Conservation (phyloP, 2,329 filamentous ascomycete genomes). For the Fusarium chuoi region DNA sequence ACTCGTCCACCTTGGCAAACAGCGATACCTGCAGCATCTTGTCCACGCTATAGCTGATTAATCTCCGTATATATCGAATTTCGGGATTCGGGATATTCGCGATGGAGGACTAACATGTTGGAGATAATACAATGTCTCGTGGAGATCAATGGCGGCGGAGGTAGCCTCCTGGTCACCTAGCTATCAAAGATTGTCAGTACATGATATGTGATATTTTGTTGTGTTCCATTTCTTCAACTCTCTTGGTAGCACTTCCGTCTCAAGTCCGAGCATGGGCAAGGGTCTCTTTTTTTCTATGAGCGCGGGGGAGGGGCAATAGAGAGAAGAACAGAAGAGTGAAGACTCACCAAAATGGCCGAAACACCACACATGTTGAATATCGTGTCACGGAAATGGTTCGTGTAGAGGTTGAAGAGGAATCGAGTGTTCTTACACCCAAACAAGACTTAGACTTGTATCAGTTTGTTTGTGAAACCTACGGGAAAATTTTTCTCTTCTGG, state of each 20-base stretch:
- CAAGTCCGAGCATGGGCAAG: slow-evolving; percentile 29
- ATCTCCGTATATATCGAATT: slow-evolving; percentile 23
- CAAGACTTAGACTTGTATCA: slow-evolving; percentile 11
- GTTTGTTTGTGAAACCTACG: slow-evolving; percentile 22
- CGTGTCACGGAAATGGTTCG: slow-evolving; percentile 9
- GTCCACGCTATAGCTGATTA: slow-evolving; percentile 69
- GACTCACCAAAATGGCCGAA: slow-evolving; percentile 35
- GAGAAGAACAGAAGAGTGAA: slow-evolving; percentile 1
- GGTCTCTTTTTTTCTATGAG: slow-evolving; percentile 15
- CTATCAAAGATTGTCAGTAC: slow-evolving; percentile 32
- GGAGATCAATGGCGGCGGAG: slow-evolving; percentile 70
- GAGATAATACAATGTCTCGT: slow-evolving; percentile 77
- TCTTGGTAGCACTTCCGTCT: slow-evolving; percentile 24
- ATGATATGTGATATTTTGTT: not conserved
- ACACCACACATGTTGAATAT: slow-evolving; percentile 38
- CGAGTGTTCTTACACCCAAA: slow-evolving; percentile 15
- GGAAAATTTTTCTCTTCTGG: slow-evolving; percentile 22
- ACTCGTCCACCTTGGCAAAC: slow-evolving; percentile 81
- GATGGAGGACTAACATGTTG: slow-evolving; percentile 56
- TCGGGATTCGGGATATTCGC: not conserved
- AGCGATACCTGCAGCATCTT: slow-evolving; percentile 90
- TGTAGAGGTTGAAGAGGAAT: slow-evolving; percentile 1
- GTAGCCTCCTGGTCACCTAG: slow-evolving; percentile 49
- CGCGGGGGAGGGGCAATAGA: slow-evolving; percentile 30
- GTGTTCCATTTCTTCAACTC: slow-evolving; percentile 1